Evolutionary conservation across 345 rosid species (phyloP).

Genomic region (Arabidopsis arenosa): DNA sequence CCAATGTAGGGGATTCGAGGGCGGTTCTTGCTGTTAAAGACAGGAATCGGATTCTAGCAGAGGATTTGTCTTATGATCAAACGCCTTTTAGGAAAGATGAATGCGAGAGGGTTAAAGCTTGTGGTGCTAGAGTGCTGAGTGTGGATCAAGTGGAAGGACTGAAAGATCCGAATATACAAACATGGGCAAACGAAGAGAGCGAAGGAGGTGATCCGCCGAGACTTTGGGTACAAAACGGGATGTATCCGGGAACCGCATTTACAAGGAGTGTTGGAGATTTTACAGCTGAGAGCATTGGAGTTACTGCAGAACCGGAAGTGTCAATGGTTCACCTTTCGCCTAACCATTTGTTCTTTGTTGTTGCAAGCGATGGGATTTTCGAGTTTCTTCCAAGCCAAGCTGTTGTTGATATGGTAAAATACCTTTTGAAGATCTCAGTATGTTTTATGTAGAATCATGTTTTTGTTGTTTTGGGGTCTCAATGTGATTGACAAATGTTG

Average conservation of each 20-base stretch:
- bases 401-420: slow-evolving; percentile 81
- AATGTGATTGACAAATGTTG: slow-evolving; percentile 29
- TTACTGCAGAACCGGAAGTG: slow-evolving; percentile 84
- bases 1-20: slow-evolving; percentile 98
- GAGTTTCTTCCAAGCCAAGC: slow-evolving; percentile 94
- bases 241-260: slow-evolving; percentile 97
- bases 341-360: slow-evolving; percentile 78
- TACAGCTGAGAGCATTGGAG: slow-evolving; percentile 89
- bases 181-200: slow-evolving; percentile 90
- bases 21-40: slow-evolving; percentile 82
- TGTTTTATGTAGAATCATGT: background rate
- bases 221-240: slow-evolving; percentile 89
- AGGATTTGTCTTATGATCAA: slow-evolving; percentile 89
- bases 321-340: slow-evolving; percentile 64
- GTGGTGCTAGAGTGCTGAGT: slow-evolving; percentile 93
- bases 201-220: slow-evolving; percentile 96
- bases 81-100: slow-evolving; percentile 96
- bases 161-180: slow-evolving; percentile 82
- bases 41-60: slow-evolving; percentile 66
- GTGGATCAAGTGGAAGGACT: slow-evolving; percentile 96
- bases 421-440: background rate
- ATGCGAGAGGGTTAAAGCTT: slow-evolving; percentile 82
- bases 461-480: background rate
- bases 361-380: slow-evolving; percentile 97
- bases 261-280: slow-evolving; percentile 91